Evolutionary conservation across 192 early-diverging fungal genomes (phyloP).

Genomic region (Podochytrium sp.): DNA sequence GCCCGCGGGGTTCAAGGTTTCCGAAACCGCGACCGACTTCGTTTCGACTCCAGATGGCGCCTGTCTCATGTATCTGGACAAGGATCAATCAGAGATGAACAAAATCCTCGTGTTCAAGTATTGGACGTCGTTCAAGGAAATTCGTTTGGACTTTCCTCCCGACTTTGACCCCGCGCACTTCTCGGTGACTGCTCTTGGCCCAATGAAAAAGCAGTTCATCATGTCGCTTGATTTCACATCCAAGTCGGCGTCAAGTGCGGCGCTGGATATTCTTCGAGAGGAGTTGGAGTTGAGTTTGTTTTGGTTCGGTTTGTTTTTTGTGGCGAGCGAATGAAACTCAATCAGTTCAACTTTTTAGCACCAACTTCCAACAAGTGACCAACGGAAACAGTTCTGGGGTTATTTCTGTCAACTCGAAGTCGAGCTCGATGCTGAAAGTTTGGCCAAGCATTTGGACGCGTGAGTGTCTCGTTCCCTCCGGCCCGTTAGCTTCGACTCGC

Average conservation of each 20-base stretch:
- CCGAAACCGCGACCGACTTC: background rate
- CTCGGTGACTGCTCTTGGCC: background rate
- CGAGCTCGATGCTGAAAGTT: background rate
- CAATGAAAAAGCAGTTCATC: background rate
- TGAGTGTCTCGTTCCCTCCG: background rate
- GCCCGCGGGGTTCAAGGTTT: background rate
- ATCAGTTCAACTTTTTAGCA: too few species aligned
- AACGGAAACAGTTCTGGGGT: background rate
- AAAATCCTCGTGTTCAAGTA: background rate
- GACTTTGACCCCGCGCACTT: background rate
- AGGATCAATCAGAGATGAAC: background rate
- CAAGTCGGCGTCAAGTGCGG: background rate
- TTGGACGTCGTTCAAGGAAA: background rate
- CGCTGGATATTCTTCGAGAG: background rate
- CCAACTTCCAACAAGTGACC: background rate
- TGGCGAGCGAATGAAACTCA: too few species aligned
- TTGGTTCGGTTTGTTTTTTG: background rate
- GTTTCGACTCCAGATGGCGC: background rate
- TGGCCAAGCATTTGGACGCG: background rate
- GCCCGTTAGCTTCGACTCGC: too few species aligned
- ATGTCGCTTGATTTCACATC: background rate
- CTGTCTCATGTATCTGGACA: background rate
- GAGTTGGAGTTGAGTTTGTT: background rate
- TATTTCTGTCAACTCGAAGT: background rate
- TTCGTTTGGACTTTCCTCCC: background rate